Evolutionary conservation across 208 protist species (phyloP), one percentile per base, ranked within the genome.

Genomic region (Wallacemonas sp.): DNA sequence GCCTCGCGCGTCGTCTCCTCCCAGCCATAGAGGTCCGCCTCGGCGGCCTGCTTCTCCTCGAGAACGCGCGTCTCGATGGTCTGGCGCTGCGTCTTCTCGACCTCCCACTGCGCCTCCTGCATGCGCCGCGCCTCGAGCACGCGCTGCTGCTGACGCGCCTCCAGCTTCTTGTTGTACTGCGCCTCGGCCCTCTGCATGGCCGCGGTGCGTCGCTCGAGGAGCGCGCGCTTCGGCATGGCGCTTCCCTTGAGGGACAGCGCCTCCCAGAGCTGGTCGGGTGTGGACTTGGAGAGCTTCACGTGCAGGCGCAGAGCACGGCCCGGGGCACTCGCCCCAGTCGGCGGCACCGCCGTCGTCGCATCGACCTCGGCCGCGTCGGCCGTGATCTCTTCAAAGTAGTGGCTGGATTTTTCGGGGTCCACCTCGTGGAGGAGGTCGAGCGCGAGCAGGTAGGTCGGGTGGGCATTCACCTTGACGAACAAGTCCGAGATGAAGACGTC

Each of bases 51-150:
- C 57, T 78, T 81, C 61, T 97, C 92, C 14, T 70, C 85, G 25
- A 80, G 66, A 39, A 92, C 73, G 29, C 84, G 80, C 23, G 71
- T 31, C 76, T 97, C 92, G 59, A 97, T 94, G 20, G 83, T 66
- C 16, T 72, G 62, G 25, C 93, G 87, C 67, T 93, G 85, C 65
- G 78, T 68, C 65, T 81, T 87, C 61, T 97, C 93, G 26, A 97
- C 79, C 20, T 94, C 86, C 93, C 93, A 97, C 72, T 97, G 93
- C 49, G 81, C 87, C 64, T 87, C 81, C 57, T 82, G 88, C 83
- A 95, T 87, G 45, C 90, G 90, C 16, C 89, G 90, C 70, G 83
- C 77, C 74, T 95, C 93, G 20, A 72, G 68, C 57, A 93, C 91
- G 16, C 78, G 79, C 77, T 94, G 88, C 36, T 65, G 61, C 52